Evolutionary conservation across 331 rosid species (phyloP).

Genomic region (Phaseolus coccineus): DNA sequence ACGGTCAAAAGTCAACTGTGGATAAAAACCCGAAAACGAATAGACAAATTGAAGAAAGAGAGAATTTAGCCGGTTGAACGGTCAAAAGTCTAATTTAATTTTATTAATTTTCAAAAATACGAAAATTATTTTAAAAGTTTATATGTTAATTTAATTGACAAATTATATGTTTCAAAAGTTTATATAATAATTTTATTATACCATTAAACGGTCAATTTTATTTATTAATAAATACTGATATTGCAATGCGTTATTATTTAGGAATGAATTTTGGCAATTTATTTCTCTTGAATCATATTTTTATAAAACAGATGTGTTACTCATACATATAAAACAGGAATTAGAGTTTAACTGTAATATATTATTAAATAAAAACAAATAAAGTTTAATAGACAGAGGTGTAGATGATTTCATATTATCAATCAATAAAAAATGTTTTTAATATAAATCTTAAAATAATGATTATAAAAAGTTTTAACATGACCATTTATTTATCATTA

Average conservation of each 20-base stretch:
- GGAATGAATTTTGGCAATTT: background rate
- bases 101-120: background rate
- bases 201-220: background rate
- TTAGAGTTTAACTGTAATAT: background rate
- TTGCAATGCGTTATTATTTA: background rate
- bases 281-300: background rate
- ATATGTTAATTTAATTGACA: background rate
- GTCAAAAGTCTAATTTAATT: background rate
- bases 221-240: too few relatives aligned
- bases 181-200: background rate
- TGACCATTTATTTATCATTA: too few relatives aligned
- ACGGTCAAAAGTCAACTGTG: background rate
- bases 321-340: background rate
- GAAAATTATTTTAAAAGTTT: background rate
- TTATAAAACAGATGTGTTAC: too few relatives aligned
- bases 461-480: too few relatives aligned
- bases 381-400: too few relatives aligned
- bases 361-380: background rate
- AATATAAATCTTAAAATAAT: background rate
- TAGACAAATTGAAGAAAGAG: background rate
- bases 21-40: constrained; percentile 36
- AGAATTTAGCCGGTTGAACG: background rate
- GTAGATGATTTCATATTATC: background rate
- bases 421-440: background rate
- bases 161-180: background rate